Base-by-base conservation (phyloP, 768 basidiomycete species). In the Phylloporus sp. region DNA sequence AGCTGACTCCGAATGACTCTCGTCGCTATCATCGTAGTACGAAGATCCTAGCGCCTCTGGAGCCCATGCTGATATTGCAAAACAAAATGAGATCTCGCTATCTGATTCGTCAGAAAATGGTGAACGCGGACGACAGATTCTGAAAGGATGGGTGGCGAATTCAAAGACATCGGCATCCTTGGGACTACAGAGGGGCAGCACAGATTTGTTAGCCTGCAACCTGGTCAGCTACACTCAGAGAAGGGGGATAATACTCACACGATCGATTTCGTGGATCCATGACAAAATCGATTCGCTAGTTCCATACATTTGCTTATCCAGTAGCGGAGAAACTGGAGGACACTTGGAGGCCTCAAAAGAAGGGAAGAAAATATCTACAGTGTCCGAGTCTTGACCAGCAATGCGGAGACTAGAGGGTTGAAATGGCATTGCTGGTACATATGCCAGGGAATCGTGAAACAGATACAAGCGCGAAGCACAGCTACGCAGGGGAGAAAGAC, bases 351-450 rank as follows among this genome's bases (percentile, higher is more conserved):
- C 11, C 10, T 47, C 41, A 26, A 50, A 56, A 22, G 55, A 60
- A 54, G 56, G 50, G 44, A 54, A 54, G 40, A 49, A 6, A 38
- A 64, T 26, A 44, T 58, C 43, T 13, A 45, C 15, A n/a, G 49
- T 41, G 35, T 45, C 55, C 39, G 49, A 57, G 38, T 59, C 51
- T 64, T 63, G 65, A 54, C 67, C 69, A 65, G 69, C 65, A 60
- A 67, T 40, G 56, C 47, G 60, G 31, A 47, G 50, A 57, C 47
- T 44, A 44, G 57, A 50, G 42, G 47, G n/a, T 49, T 47, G 58
- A 50, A 55, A 55, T 20, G 58, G 13, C 64, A 67, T 67, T n/a
- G 40, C n/a, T 43, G 49, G 43, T 43, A 47, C 38, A 54, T 55
- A 46, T 42, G 40, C 36, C 47, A 41, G 47, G n/a, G 23, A 41